Percentiles rank a stretch among this genome's conserved stretches.
Conservation (phyloP, 2,329 filamentous ascomycete genomes). For the Verticillium nonalfalfae region DNA sequence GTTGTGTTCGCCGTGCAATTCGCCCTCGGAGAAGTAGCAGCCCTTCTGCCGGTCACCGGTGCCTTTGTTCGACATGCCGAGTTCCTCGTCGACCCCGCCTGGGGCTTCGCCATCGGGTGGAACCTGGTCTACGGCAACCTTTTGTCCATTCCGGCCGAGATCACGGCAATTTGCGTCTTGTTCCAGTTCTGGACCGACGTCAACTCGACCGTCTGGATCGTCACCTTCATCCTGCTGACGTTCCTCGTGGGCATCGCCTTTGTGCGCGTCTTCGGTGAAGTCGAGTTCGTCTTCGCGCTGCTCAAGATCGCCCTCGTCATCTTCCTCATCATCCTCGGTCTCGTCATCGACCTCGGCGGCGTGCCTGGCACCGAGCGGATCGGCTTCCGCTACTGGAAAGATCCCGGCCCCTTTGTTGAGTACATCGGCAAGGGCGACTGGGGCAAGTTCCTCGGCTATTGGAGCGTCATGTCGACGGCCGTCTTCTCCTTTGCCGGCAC, state of each 20-base stretch:
- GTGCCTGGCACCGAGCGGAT: conserved; percentile 33
- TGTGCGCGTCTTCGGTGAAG: conserved; percentile 53
- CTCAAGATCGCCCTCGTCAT: conserved; percentile 43
- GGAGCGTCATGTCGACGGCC: conserved; percentile 38
- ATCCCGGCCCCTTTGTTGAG: conserved; percentile 54
- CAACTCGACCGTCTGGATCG: conserved; percentile 43
- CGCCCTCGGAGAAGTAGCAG: conserved; percentile 54
- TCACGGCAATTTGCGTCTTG: conserved; percentile 55
- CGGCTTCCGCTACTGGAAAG: conserved; percentile 37
- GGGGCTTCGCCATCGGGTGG: conserved; percentile 48
- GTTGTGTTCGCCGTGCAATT: conserved; percentile 52
- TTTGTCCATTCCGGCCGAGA: conserved; percentile 51
- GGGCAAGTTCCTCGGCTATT: conserved; percentile 35
- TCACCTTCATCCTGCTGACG: conserved; percentile 43
- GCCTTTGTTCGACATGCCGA: conserved; percentile 55
- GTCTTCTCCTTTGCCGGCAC: conserved; percentile 42
- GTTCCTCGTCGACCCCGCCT: conserved; percentile 55
- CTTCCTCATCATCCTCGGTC: conserved; percentile 41
- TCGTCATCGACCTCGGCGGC: conserved; percentile 42
- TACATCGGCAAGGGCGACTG: conserved; percentile 43
- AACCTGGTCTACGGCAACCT: conserved; percentile 50
- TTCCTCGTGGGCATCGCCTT: conserved; percentile 52
- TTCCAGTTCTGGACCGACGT: conserved; percentile 60
- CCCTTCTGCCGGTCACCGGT: conserved; percentile 56
- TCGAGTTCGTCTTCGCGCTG: conserved; percentile 45